These are phyloP conservation scores for Pyracantha coccinea DNA, from an alignment of 331 rosid species.

Conservation along the genomic window DNA sequence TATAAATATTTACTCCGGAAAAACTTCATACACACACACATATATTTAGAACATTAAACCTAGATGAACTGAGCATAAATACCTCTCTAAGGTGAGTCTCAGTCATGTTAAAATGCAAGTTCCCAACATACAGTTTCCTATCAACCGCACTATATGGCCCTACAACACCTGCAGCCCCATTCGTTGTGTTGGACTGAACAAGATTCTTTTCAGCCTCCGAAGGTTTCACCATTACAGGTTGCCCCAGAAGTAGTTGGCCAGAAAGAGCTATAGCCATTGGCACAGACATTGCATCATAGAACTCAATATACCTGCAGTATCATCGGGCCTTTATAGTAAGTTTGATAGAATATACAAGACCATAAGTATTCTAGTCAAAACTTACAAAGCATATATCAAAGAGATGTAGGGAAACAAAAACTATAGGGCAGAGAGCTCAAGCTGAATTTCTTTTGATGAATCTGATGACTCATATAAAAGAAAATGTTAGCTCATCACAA, in stretches of 20 bases:
- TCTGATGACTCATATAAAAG: constrained; percentile 60
- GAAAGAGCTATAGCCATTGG: constrained; percentile 99
- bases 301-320: constrained; percentile 92
- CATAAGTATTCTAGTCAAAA: constrained; percentile 29
- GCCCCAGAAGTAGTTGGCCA: constrained; percentile 89
- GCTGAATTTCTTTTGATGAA: constrained; percentile 72
- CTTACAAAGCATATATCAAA: constrained; percentile 70
- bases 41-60: not conserved
- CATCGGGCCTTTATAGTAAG: constrained; percentile 37
- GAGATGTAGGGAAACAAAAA: constrained; percentile 68
- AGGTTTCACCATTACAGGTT: constrained; percentile 99
- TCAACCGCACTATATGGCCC: constrained; percentile 97
- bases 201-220: constrained; percentile 99
- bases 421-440: constrained; percentile 83
- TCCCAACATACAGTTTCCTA: constrained; percentile 92
- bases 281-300: constrained; percentile 94
- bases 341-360: constrained; percentile 19
- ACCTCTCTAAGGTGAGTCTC: constrained; percentile 96
- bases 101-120: constrained; percentile 97
- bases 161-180: constrained; percentile 52
- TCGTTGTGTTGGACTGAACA: constrained; percentile 73
- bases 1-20: too few relatives aligned
- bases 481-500: constrained; percentile 53
- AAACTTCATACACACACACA: not conserved
- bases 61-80: not conserved